Base-by-base conservation (phyloP, 2,329 filamentous ascomycete genomes). In the Aspergillus aculeatinus region DNA sequence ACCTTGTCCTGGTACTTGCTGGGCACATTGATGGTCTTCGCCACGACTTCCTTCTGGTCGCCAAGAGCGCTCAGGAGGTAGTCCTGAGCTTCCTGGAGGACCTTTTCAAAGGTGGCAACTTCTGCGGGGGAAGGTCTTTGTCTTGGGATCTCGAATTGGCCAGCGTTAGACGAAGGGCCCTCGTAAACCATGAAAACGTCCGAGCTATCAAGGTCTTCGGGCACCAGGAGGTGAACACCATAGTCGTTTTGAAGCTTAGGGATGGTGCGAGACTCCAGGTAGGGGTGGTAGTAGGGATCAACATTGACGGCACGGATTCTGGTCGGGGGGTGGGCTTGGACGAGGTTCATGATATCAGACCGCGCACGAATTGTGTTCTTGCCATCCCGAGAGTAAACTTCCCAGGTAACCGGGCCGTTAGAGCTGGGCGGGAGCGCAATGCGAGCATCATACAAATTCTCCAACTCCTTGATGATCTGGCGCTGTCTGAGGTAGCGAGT, bases 401-500 rank as follows among this genome's bases (percentile, higher is more conserved):
- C 89, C 92, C 93, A 96, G 0, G 88, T 88, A 49, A 90, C 85
- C 11, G 87, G 87, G 39, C 88, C 88, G 49, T 91, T 87, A 12
- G 66, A 65, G 53, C 85, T 82, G 3, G 85, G 84, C 0, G 92
- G 91, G 1, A 92, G 88, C 68, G 94, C 90, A 73, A 98, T 96
- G 74, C 91, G 90, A n/a, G 92, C 89, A 70, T 90, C 85, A 76
- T 96, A 91, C 51, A 85, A 79, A 61, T 85, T 86, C 80, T 97
- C 92, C 14, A 99, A 83, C 55, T 92, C 87, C 67, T 91, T 86
- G 68, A 98, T 89, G 67, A 94, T 90, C 68, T 87, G 85, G 50
- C 91, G 89, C 70, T 95, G 87, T 58, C 88, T 88, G 55, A 98
- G 83, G 76, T 99, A 99, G 57, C 91, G 88, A 1, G 93, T 95